Percentiles rank a stretch among this genome's conserved stretches.
Conservation (phyloP, 176 grass and related monocot species). For the Eremochloa ophiuroides region DNA sequence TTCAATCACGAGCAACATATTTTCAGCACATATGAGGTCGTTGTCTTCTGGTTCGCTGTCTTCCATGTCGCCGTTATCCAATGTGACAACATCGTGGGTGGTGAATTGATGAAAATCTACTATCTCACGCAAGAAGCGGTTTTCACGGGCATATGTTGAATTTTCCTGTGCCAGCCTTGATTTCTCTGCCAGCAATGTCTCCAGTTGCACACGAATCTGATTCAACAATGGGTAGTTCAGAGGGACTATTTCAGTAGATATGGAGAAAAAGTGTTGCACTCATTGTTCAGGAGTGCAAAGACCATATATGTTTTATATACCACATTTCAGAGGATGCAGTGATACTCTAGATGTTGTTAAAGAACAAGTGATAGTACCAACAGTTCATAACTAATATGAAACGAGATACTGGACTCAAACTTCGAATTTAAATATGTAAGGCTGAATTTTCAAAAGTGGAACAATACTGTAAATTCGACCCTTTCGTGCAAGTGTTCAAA, state of each 20-base stretch:
- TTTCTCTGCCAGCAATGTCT: conserved; percentile 58
- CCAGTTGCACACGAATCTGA: conserved; percentile 64
- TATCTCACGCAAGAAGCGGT: conserved; percentile 58
- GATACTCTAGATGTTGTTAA: not conserved
- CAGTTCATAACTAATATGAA: not conserved
- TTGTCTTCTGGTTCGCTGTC: conserved; percentile 9
- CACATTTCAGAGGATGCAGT: not conserved
- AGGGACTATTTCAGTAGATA: not conserved
- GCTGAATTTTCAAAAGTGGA: not conserved
- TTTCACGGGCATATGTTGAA: conserved; percentile 53
- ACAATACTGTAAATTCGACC: not conserved
- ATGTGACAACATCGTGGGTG: conserved; percentile 17
- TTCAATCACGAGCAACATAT: conserved; percentile 22
- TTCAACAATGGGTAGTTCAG: not conserved
- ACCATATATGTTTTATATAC: not conserved
- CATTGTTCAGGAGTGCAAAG: not conserved
- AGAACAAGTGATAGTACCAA: not conserved
- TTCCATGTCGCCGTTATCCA: conserved; percentile 31
- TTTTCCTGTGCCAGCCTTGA: conserved; percentile 64
- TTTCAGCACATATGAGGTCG: not conserved
- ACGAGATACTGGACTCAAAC: not conserved
- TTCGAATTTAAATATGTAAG: not conserved
- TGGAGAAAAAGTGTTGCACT: not conserved
- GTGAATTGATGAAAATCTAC: conserved; percentile 67
- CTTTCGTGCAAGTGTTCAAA: not conserved